Evolutionary conservation across 2,329 filamentous ascomycete species (phyloP).

Genomic region (Capronia epimyces): DNA sequence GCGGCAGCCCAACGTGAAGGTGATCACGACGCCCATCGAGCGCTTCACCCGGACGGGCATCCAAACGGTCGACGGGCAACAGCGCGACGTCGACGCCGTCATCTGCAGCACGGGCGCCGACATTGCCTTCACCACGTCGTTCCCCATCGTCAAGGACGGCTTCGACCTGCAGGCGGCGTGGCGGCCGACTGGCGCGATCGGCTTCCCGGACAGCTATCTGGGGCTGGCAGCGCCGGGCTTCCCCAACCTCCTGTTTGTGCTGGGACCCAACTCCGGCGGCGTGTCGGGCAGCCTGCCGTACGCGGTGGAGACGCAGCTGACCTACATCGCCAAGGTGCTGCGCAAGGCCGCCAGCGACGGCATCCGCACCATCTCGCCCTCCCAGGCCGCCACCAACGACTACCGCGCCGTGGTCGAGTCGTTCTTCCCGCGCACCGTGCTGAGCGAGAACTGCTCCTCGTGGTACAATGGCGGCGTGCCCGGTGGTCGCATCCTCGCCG

Average conservation of each 20-base stretch:
- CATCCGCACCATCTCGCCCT: constrained; percentile 57
- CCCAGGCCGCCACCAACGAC: constrained; percentile 56
- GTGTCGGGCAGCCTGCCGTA: constrained; percentile 62
- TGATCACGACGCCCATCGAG: constrained; percentile 52
- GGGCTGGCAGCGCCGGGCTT: constrained; percentile 60
- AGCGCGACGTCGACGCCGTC: constrained; percentile 19
- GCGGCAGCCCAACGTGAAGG: constrained; percentile 55
- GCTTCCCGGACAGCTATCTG: constrained; percentile 64
- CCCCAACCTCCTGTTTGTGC: constrained; percentile 62
- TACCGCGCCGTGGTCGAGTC: constrained; percentile 55
- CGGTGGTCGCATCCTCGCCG: neutral
- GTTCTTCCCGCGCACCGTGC: constrained; percentile 50
- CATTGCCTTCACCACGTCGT: constrained; percentile 16
- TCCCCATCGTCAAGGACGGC: constrained; percentile 49
- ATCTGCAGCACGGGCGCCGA: constrained; percentile 38
- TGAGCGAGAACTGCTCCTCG: constrained; percentile 78
- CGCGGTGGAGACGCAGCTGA: constrained; percentile 59
- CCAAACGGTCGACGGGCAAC: constrained; percentile 19
- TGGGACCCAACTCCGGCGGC: constrained; percentile 55
- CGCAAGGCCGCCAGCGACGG: constrained; percentile 62
- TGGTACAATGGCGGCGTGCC: constrained; percentile 61
- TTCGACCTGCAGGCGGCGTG: constrained; percentile 53
- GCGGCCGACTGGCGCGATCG: constrained; percentile 47
- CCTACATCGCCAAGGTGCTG: constrained; percentile 60
- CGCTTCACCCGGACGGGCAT: constrained; percentile 52